These are phyloP conservation scores for Mucor indicus DNA, from an alignment of 371 early-diverging fungal genomes.

Conservation along the genomic window DNA sequence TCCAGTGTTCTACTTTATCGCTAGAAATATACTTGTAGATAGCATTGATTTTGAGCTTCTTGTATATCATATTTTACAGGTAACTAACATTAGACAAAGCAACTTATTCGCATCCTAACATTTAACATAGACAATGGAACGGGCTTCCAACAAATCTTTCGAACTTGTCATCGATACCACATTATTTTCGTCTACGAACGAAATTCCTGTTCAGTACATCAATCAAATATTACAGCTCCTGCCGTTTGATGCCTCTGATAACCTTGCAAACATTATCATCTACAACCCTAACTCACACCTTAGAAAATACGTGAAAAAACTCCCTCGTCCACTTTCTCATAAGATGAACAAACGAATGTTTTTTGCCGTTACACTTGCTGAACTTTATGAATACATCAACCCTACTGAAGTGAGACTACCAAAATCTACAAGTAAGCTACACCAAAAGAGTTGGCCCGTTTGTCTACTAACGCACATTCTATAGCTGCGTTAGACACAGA, in stretches of 20 bases:
- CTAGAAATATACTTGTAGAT: conserved; percentile 73
- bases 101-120: not conserved
- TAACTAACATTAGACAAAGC: too few species aligned
- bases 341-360: conserved; percentile 62
- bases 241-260: conserved; percentile 58
- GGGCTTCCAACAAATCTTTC: conserved; percentile 57
- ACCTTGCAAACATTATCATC: conserved; percentile 57
- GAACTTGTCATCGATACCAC: conserved; percentile 85
- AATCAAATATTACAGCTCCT: conserved; percentile 71
- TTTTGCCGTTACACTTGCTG: conserved; percentile 65
- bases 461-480: too few species aligned
- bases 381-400: conserved; percentile 69
- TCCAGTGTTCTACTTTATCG: conserved; percentile 84
- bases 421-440: conserved; percentile 59
- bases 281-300: conserved; percentile 82
- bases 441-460: too few species aligned
- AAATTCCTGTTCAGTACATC: conserved; percentile 77
- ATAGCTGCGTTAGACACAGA: conserved; percentile 69
- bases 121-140: conserved; percentile 49
- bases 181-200: conserved; percentile 75
- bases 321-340: conserved; percentile 57
- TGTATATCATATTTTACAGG: conserved; percentile 70
- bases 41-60: conserved; percentile 82
- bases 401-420: conserved; percentile 76
- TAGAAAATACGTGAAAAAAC: conserved; percentile 66